These are phyloP conservation scores for Scheffersomyces illinoinensis DNA, from an alignment of 1,139 yeast genomes.

Conservation along the genomic window DNA sequence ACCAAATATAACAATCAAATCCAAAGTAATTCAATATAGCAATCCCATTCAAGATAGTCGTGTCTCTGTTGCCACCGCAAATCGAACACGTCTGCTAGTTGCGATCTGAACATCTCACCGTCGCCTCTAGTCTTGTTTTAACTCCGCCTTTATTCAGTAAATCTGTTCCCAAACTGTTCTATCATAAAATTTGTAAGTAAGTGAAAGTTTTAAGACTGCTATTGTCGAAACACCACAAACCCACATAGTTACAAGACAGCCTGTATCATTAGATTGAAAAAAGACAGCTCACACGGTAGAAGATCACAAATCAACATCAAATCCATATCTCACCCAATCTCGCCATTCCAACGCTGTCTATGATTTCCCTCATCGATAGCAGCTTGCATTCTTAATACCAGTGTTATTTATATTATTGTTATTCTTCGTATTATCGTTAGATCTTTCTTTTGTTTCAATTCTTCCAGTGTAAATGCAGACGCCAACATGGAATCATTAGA, in stretches of 20 bases:
- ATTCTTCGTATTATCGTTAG: background rate
- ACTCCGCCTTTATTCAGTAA: background rate
- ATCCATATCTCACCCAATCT: background rate
- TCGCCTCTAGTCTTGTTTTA: background rate
- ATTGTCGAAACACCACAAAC: background rate
- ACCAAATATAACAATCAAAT: background rate
- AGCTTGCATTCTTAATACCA: background rate
- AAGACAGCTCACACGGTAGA: background rate
- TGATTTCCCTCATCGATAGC: background rate
- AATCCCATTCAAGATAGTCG: background rate
- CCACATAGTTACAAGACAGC: background rate
- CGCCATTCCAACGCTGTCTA: background rate
- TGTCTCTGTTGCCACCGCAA: background rate
- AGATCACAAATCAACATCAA: background rate
- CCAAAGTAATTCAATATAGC: background rate
- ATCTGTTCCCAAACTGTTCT: background rate
- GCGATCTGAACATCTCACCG: background rate
- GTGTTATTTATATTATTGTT: background rate
- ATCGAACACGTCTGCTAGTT: background rate
- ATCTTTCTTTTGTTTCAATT: background rate
- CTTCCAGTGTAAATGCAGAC: background rate
- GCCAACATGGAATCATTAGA: conserved; percentile 15
- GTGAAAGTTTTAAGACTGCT: background rate
- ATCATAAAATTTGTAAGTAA: too few relatives aligned
- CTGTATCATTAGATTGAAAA: background rate